Base-by-base conservation (phyloP, 2,329 filamentous ascomycete genomes). In the Dryadomyces quercus-mongolicae region DNA sequence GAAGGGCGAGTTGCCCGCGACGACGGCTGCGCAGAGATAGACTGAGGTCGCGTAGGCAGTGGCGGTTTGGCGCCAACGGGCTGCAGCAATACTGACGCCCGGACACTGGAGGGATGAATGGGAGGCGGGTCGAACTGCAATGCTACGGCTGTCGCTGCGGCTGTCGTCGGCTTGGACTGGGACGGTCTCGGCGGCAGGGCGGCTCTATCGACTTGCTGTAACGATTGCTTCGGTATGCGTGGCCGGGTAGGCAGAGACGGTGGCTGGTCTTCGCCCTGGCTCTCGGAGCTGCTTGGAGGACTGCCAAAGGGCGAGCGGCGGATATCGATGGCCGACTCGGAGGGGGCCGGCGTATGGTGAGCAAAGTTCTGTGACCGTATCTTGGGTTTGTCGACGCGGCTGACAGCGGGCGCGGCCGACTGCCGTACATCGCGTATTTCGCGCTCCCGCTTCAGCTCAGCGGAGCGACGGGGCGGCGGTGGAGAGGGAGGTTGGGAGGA, bases 271-370 rank as follows among this genome's bases (percentile, higher is more conserved):
- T 71, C 70, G n/a, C 76, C 72, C 0, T 72, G 65, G 53, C 77
- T 84, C 54, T 79, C 82, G 5, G 80, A 78, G 64, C 85, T 92
- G 60, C 82, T 84, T 0, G 91, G 89, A 18, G 90, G 90, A 40
- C 89, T 95, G 63, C 76, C 90, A 64, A 96, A 95, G 0, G 92
- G 91, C 1, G 92, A 95, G 0, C 82, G 64, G 63, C 73, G 70
- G 57, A 72, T 66, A 63, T 54, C 18, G 58, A 40, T 16, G 52
- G 44, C 36, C 15, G 4, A 49, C 43, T 22, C 38, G n/a, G 43
- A 15, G 10, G 44, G 22, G 6, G 13, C 18, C 2, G n/a, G 21
- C 22, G 22, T 42, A 5, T 31, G 54, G 34, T 50, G 44, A 9
- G 53, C n/a, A n/a, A 54, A 34, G 43, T 54, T 47, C 34, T 64